Base-by-base conservation (phyloP, 2,329 filamentous ascomycete genomes). In the Parastagonospora avenae region DNA sequence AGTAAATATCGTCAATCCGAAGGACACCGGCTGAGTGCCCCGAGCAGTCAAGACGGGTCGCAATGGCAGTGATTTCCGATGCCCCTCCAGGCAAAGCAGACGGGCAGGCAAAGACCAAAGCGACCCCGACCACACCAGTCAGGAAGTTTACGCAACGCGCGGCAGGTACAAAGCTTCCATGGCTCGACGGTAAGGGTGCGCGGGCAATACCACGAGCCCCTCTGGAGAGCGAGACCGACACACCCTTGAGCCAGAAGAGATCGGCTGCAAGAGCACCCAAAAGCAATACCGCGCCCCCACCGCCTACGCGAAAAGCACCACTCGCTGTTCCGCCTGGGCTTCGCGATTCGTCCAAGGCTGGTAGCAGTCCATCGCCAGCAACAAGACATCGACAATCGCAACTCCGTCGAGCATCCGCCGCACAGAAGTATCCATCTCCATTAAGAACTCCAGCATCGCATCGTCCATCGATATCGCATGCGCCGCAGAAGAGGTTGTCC, bases 161-260 rank as follows among this genome's bases (percentile, higher is more conserved):
- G 15, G 59, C 53, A 4, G 28, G 45, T 1, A 69, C 57, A 16
- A 64, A 45, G 40, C 62, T 71, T 15, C 70, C 68, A 12, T 73
- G 70, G 70, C 59, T 73, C 7, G 66, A 68, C 38, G 57, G 55
- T 12, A 68, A 60, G 10, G 38, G 33, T n/a, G 46, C 62, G 4
- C 54, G 50, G 28, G 27, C 35, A 12, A 42, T 47, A 16, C 14
- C 24, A n/a, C 32, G 28, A 15, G 32, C 42, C 5, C 54, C 50
- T 3, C 47, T 42, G 4, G 29, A 32, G 8, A 52, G 42, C 11
- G 47, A 30, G 4, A 37, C 45, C 36, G n/a, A 52, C 46, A 12
- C 51, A 29, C 15, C 35, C 30, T 4, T 38, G 42, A 24, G 43
- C 14, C 37, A 50, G 52, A 59, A 46, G 15, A 4, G 42, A 12